These are phyloP conservation scores for Blastobotrys ciferrii DNA, from an alignment of 1,139 yeast species.

Conservation along the genomic window DNA sequence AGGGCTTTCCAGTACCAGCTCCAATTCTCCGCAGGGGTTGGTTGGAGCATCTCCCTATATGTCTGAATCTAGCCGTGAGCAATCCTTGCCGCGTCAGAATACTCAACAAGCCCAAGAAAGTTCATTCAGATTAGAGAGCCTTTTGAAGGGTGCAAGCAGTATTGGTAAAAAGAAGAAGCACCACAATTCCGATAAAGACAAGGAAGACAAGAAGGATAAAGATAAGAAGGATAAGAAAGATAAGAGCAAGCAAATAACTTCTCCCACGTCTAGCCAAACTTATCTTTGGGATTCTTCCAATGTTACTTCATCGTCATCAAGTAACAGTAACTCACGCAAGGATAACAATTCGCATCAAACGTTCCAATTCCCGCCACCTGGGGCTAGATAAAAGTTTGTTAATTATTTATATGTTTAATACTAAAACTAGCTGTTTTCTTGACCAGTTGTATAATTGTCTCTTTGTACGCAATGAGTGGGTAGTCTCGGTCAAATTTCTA, in stretches of 20 bases:
- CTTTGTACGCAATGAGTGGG: too few relatives aligned
- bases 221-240: constrained; percentile 19
- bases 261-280: constrained; percentile 12
- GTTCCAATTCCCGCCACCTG: constrained; percentile 8
- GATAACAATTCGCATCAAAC: constrained; percentile 1
- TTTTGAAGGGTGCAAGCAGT: constrained; percentile 32
- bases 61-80: neutral
- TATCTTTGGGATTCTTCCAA: constrained; percentile 1
- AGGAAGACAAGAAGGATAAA: constrained; percentile 15
- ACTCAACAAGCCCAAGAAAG: constrained; percentile 24
- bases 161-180: constrained; percentile 29
- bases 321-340: neutral
- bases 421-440: neutral
- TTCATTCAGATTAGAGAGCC: constrained; percentile 35
- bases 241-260: constrained; percentile 7
- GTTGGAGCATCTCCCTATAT: neutral
- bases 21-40: neutral
- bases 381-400: neutral
- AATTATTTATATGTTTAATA: neutral
- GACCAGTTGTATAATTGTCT: neutral
- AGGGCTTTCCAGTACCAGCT: neutral
- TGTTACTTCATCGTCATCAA: neutral
- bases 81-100: neutral
- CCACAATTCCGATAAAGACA: constrained; percentile 17
- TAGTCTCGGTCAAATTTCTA: too few relatives aligned